phyloP scores from a whole-genome alignment of 2,329 filamentous ascomycete genomes.

The Ilyonectria destructans region DNA sequence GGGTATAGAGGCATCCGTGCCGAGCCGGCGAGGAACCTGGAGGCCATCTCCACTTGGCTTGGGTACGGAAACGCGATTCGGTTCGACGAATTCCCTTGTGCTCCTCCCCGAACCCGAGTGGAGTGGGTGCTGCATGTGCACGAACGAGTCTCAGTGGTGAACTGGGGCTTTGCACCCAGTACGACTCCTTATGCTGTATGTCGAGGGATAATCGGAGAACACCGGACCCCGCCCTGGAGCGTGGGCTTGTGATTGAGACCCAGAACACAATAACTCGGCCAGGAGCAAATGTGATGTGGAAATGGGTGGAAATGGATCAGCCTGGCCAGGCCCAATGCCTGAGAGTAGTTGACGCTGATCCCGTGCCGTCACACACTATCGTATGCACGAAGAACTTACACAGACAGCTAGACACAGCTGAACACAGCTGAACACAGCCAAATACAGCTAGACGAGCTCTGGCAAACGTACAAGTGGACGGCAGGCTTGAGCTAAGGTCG shows the following conservation, averaged over 20 bases:
- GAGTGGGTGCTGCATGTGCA: slow-evolving; percentile 1
- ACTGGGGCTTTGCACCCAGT: not conserved
- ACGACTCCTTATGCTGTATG: not conserved
- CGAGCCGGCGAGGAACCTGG: slow-evolving; percentile 31
- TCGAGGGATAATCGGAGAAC: not conserved
- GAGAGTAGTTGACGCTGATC: not conserved
- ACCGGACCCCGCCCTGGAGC: not conserved
- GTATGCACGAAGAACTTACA: not conserved
- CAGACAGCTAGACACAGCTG: not conserved
- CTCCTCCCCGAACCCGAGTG: slow-evolving; percentile 25
- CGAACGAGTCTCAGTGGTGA: slow-evolving; percentile 2
- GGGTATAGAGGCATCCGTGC: slow-evolving; percentile 33
- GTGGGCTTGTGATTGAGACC: too few relatives aligned
- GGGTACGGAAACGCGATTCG: slow-evolving; percentile 9
- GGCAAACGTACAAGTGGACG: not conserved
- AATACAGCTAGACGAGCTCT: not conserved
- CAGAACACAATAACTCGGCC: not conserved
- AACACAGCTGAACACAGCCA: not conserved
- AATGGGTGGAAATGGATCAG: not conserved
- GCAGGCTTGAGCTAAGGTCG: not conserved
- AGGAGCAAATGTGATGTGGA: not conserved
- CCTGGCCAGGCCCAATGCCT: not conserved
- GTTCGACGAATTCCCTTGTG: slow-evolving; percentile 15
- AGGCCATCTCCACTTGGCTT: slow-evolving; percentile 29
- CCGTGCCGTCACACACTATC: not conserved